Evolutionary conservation across 2,329 filamentous ascomycete species (phyloP).

Genomic region (Sphaerulina vaccinii): DNA sequence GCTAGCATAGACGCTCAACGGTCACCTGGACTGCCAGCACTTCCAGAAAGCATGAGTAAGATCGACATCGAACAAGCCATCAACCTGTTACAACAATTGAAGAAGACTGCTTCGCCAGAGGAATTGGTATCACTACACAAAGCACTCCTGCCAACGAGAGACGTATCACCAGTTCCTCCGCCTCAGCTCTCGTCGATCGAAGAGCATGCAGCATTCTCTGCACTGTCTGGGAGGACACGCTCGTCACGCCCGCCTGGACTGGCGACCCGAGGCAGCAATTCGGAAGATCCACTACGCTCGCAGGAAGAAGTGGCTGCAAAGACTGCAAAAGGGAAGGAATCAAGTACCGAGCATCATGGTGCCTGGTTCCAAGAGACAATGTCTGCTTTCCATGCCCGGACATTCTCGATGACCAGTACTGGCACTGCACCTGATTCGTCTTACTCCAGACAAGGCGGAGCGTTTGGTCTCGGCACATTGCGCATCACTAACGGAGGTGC

Average conservation of each 20-base stretch:
- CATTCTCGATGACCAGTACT: constrained; percentile 28
- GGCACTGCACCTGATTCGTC: constrained; percentile 43
- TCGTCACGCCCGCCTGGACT: constrained; percentile 44
- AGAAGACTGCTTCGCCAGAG: constrained; percentile 49
- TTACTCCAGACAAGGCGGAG: constrained; percentile 35
- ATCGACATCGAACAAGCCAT: constrained; percentile 49
- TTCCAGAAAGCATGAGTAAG: constrained; percentile 25
- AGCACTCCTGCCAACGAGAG: constrained; percentile 38
- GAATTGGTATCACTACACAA: constrained; percentile 46
- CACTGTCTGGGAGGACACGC: constrained; percentile 25
- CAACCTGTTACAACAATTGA: constrained; percentile 47
- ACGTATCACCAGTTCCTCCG: constrained; percentile 23
- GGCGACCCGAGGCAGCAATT: constrained; percentile 27
- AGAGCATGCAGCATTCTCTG: constrained; percentile 21
- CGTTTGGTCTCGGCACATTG: constrained; percentile 44
- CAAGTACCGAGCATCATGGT: constrained; percentile 16
- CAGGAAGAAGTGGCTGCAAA: constrained; percentile 13
- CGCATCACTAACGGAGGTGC: constrained; percentile 48
- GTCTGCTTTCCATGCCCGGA: constrained; percentile 5
- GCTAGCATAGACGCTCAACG: constrained; percentile 3
- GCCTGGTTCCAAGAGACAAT: constrained; percentile 18
- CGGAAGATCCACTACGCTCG: constrained; percentile 22
- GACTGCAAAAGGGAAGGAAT: constrained; percentile 1
- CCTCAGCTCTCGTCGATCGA: constrained; percentile 23
- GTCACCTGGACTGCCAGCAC: constrained; percentile 8